Percentiles rank a stretch among this genome's conserved stretches.
Conservation (phyloP, 352 stramenopile genomes). For the Globisporangium rhizosaccharum region DNA sequence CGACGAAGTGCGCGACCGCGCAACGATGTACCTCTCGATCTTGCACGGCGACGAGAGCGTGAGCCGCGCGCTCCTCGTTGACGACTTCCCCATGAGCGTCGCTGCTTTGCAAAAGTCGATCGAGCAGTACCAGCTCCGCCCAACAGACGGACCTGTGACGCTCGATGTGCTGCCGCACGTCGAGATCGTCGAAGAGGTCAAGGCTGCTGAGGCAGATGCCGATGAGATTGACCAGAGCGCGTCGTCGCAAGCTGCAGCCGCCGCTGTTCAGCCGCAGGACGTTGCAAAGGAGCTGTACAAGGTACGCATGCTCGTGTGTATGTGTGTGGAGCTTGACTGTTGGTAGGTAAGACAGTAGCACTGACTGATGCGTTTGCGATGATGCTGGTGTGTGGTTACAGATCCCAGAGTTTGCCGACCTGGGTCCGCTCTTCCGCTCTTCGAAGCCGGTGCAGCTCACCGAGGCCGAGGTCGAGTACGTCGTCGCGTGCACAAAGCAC, state of each 20-base stretch:
- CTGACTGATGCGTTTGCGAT: conserved; percentile 1
- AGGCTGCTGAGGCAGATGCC: conserved; percentile 25
- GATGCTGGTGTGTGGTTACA: too few relatives aligned
- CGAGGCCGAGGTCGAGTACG: conserved; percentile 97
- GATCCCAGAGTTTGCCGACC: conserved; percentile 52
- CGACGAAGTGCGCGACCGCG: conserved; percentile 95
- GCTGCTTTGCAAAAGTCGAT: conserved; percentile 79
- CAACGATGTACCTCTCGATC: conserved; percentile 85
- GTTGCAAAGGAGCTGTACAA: conserved; percentile 93
- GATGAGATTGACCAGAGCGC: conserved; percentile 25
- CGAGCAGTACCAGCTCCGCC: conserved; percentile 81
- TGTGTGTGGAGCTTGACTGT: neutral
- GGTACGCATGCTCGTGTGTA: conserved; percentile 22
- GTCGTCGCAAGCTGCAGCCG: conserved; percentile 19
- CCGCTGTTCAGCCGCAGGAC: conserved; percentile 48
- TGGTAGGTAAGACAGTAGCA: neutral
- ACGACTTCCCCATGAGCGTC: conserved; percentile 77
- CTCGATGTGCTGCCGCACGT: conserved; percentile 83
- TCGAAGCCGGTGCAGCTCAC: conserved; percentile 90
- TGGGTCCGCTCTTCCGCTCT: conserved; percentile 93
- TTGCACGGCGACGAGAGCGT: conserved; percentile 53
- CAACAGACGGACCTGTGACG: conserved; percentile 67
- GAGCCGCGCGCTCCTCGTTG: conserved; percentile 52
- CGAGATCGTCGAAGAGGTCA: conserved; percentile 52
- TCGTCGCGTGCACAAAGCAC: conserved; percentile 96